Conservation (phyloP, 2,329 filamentous ascomycete genomes). For the Aureobasidium sp. region DNA sequence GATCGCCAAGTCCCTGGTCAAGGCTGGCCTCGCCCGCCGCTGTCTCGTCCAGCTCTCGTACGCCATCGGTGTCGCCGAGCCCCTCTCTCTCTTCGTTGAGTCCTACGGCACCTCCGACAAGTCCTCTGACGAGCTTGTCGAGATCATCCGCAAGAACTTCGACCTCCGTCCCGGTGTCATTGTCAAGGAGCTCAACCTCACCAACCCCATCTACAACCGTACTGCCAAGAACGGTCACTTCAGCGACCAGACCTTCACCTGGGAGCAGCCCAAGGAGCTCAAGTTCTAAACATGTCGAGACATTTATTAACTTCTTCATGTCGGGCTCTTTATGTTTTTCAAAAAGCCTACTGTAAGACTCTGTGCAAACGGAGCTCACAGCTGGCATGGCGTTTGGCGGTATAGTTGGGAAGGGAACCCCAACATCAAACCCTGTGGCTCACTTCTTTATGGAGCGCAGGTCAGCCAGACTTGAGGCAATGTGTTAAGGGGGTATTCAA, state of each 20-base stretch:
- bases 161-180: slow-evolving; percentile 97
- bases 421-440: slow-evolving; percentile 12
- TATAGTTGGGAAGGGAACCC: neutral
- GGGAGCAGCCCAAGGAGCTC: slow-evolving; percentile 96
- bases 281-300: slow-evolving; percentile 58
- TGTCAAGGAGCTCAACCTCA: slow-evolving; percentile 90
- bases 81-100: slow-evolving; percentile 95
- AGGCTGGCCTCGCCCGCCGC: slow-evolving; percentile 80
- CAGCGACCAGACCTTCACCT: slow-evolving; percentile 94
- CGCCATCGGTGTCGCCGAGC: slow-evolving; percentile 97
- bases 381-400: slow-evolving; percentile 3
- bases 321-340: neutral
- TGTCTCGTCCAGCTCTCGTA: slow-evolving; percentile 96
- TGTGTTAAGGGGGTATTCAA: slow-evolving; percentile 18
- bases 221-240: slow-evolving; percentile 99
- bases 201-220: slow-evolving; percentile 92
- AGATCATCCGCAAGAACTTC: slow-evolving; percentile 94
- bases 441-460: slow-evolving; percentile 4
- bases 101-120: slow-evolving; percentile 90
- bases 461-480: slow-evolving; percentile 14
- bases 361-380: neutral
- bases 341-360: neutral
- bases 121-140: slow-evolving; percentile 83
- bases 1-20: slow-evolving; percentile 97
- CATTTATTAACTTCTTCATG: slow-evolving; percentile 10